Conservation (phyloP, 2,329 filamentous ascomycete genomes). For the Cercospora sp. region DNA sequence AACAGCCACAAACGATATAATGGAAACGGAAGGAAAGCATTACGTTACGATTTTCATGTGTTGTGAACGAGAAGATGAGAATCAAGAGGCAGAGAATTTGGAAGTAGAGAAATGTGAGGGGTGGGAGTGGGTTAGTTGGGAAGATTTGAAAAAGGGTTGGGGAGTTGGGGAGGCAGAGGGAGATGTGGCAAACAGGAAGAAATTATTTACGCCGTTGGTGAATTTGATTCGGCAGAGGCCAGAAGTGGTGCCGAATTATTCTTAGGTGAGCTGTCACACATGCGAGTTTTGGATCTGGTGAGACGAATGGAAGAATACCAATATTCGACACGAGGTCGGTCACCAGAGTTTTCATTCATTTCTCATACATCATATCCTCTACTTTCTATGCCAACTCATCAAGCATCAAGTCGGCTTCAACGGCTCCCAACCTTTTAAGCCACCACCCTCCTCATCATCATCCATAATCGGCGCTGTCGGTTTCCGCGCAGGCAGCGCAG, state of each 20-base stretch:
- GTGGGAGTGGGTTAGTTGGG: constrained; percentile 58
- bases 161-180: constrained; percentile 25
- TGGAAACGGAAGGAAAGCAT: constrained; percentile 62
- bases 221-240: constrained; percentile 48
- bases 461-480: constrained; percentile 35
- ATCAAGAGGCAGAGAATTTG: constrained; percentile 50
- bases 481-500: constrained; percentile 32
- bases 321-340: neutral
- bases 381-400: neutral
- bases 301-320: too few relatives aligned
- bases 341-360: neutral
- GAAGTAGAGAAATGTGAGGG: constrained; percentile 58
- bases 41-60: constrained; percentile 73
- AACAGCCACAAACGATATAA: constrained; percentile 67
- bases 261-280: too few relatives aligned
- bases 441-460: constrained; percentile 29
- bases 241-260: constrained; percentile 16
- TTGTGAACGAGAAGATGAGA: constrained; percentile 52
- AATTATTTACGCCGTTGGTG: constrained; percentile 52
- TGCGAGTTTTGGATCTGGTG: too few relatives aligned
- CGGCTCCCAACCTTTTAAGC: constrained; percentile 36
- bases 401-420: constrained; percentile 31
- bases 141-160: constrained; percentile 42
- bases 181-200: constrained; percentile 34
- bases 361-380: neutral